Evolutionary conservation across 805 yeast genomes (phyloP), one percentile per base, ranked within the genome.

Genomic region (Wickerhamiella musiphila): DNA sequence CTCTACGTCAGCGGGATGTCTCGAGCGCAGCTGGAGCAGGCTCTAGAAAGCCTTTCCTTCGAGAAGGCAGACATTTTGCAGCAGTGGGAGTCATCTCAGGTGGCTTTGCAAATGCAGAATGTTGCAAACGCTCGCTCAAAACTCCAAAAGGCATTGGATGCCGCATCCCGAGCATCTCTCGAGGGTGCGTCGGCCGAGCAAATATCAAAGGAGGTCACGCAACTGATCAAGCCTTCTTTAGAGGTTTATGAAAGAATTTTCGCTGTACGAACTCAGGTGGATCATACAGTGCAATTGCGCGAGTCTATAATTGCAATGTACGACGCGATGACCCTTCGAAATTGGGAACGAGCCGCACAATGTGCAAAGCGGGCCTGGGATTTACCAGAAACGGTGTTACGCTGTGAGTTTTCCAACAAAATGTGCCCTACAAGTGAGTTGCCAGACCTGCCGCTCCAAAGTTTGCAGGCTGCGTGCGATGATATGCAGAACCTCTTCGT

Each of bases 381-480:
- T 5, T 54, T 86, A 23, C 79, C 92, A 0, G 42, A 52, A 1
- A 63, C 60, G 1, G 44, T 66, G 5, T 48, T 77, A 11, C 58
- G 54, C 11, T 84, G 93, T 13, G 60, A 67, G 34, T 83, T 76
- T 52, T 86, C 93, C 2, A 65, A 72, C 31, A 71, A 64, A 28
- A 78, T 78, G 45, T 86, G 86, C 12, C 98, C 98, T 1, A 72
- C 93, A 0, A 61, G 77, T 8, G 92, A 81, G 35, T 63, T 83
- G 11, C 93, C 94, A 0, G 93, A 81, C 31, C 57, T 66, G 32
- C 96, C 98, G 0, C 47, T 51, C 7, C 62, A 55, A 2, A 55
- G 78, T 0, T 45, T 90, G 1, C 48, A 56, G 1, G 57, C 58
- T 10, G 78, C 92, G 72, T 64, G 70, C 4, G 58, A 55, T 2